Evolutionary conservation across 2,329 filamentous ascomycete genomes (phyloP).

Genomic region (Bimuria novae-zelandiae): DNA sequence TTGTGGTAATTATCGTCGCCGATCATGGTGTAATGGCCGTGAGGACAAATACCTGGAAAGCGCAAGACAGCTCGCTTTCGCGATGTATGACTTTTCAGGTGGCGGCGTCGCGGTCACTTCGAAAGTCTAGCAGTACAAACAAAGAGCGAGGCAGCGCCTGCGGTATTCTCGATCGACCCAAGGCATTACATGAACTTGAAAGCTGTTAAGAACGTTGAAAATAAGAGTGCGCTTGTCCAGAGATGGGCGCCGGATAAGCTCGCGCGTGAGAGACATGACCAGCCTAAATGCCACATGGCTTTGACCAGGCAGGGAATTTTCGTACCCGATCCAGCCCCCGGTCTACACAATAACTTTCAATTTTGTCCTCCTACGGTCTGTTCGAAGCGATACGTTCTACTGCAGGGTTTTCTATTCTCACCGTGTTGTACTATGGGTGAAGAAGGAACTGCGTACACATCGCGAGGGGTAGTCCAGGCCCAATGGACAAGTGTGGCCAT

Average conservation of each 20-base stretch:
- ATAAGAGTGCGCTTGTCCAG: background rate
- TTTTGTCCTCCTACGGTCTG: background rate
- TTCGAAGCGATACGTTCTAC: background rate
- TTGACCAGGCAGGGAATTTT: background rate
- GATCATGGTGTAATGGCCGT: too few relatives aligned
- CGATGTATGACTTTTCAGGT: too few relatives aligned
- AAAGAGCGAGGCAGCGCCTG: too few relatives aligned
- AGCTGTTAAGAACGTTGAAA: background rate
- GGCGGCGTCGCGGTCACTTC: too few relatives aligned
- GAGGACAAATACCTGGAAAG: too few relatives aligned
- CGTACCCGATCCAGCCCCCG: background rate
- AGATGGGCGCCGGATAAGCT: background rate
- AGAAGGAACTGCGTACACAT: too few relatives aligned
- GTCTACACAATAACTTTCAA: background rate
- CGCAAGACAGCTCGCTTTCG: too few relatives aligned
- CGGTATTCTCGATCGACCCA: too few relatives aligned
- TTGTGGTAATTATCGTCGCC: too few relatives aligned
- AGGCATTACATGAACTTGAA: background rate
- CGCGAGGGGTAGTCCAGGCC: too few relatives aligned
- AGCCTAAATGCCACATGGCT: conserved; percentile 6
- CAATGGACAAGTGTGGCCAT: too few relatives aligned
- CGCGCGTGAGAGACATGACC: background rate
- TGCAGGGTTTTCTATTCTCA: background rate
- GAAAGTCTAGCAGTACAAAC: too few relatives aligned
- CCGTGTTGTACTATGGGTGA: background rate